Evolutionary conservation across 1,284 basidiomycete genomes (phyloP), one percentile per base, ranked within the genome.

Genomic region (Anthracocystis panici-leucophaei): DNA sequence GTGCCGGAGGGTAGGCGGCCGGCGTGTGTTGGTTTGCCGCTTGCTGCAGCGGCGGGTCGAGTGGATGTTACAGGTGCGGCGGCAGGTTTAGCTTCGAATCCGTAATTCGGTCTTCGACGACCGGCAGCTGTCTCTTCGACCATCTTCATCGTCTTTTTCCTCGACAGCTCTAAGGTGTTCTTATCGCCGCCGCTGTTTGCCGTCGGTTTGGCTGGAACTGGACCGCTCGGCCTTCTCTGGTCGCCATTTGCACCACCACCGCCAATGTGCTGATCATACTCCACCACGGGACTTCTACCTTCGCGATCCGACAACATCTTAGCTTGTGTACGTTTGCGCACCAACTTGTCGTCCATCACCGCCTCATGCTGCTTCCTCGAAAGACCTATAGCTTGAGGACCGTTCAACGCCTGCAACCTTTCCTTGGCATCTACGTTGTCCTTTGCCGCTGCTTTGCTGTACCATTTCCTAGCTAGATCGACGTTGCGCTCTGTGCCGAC

Each of bases 311-410:
- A 70, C 59, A 74, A 52, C 65, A 77, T 57, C 67, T 82, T 76
- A 14, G 94, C 94, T 78, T 91, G 90, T 0, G 94, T 95, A 16
- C 93, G 90, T 72, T 91, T 92, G 4, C 94, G 88, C 11, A 95
- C 91, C 40, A 97, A 89, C 72, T 91, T 93, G 42, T 87, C 87
- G 80, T 94, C 91, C 14, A 94, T 91, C 65, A 93, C 89, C 1
- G 87, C 87, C 73, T 95, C 90, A 86, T 97, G 93, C 68, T 96
- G 91, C 50, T 89, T 87, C 23, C 94, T 88, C 0, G 92, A 92
- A 14, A 97, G 88, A 5, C 60, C 69, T 0, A 38, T 45, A 5
- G 70, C 67, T 31, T 71, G 63, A 6, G 78, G 74, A 44, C 89
- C 88, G 2, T 89, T 87, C 9, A 95, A 87, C 0, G 92, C 93